Evolutionary conservation across 176 grass and related monocot species (phyloP), one percentile per base, ranked within the genome.

Genomic region (Oropetium thomaeum): DNA sequence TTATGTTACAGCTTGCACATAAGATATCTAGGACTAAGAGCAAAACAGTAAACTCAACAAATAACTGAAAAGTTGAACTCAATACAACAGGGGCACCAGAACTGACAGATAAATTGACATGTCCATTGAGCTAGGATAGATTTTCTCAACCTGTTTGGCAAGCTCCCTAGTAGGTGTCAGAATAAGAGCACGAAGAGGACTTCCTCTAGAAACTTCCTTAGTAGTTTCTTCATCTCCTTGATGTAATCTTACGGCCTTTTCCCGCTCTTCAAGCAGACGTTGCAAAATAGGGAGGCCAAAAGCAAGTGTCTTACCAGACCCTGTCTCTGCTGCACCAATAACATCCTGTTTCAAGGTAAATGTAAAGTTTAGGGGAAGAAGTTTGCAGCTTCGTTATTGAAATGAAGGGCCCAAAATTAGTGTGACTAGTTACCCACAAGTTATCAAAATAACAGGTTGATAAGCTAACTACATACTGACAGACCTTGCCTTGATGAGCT

Each of bases 401-500:
- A 51, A 1, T 51, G 25, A 55, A 26, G 48, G 48, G 17, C 2
- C 6, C 17, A 12, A 55, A 9, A 26, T 11, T 26, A 55, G 2
- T 55, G 52, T 26, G 52, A 26, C 3, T 26, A 57, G 53, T 26
- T 57, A 57, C 23, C 16, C 51, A 45, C 49, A 70, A 6, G 26
- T 30, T 44, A 74, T 41, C 34, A 35, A 44, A 35, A 23, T 74
- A 58, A 74, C 31, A 25, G 53, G n/a, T 39, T 20, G 9, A 48
- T 35, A 67, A 40, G 44, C 34, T 42, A 20, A 33, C 15, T 10
- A 66, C 19, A 66, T 27, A 27, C 10, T 60, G 34, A 81, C 76
- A 47, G 82, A 96, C 89, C 92, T 96, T 96, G 67, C 92, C 92
- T 82, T 96, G 92, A 87, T 92, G 92, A 54, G 86, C 89, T 58